Base-by-base conservation (phyloP, 2,329 filamentous ascomycete genomes). In the Albifimbria verrucaria region DNA sequence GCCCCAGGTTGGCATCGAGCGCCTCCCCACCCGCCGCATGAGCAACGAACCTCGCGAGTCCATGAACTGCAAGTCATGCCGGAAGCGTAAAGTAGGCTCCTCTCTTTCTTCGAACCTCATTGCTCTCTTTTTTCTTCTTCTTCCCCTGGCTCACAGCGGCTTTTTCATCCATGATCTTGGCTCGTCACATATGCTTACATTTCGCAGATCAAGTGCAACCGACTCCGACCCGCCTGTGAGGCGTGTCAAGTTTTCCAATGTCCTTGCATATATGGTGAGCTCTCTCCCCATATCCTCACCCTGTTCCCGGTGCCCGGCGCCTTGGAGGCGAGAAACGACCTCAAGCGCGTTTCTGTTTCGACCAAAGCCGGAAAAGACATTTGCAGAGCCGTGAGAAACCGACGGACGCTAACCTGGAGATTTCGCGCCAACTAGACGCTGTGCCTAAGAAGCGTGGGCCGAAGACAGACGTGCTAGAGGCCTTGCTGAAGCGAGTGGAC, bases 61-160 rank as follows among this genome's bases (percentile, higher is more conserved):
- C 28, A 96, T 96, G 91, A 96, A 96, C 71, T 96, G 91, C 83
- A 95, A 96, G 72, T 94, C 90, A 52, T 96, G 91, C 77, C 84
- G 91, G 62, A 95, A 95, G 73, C 82, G 91, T 75, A 96, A 96
- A 87, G 90, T 93, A 72, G 47, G 75, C 60, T 51, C 55, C 46
- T 51, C 58, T 55, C 43, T 49, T 56, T 51, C 50, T 53, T 25
- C 18, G 7, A 21, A 10, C 17, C 25, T 6, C 25, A 18, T 10
- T 21, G 24, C 10, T 26, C 23, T 12, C 18, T 20, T 44, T 44
- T 5, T 11, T 12, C 42, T n/a, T 44, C 42, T 48, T 20, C 32
- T 39, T 12, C n/a, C n/a, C n/a, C n/a, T n/a, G n/a, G n/a, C n/a
- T n/a, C n/a, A n/a, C n/a, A n/a, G n/a, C n/a, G n/a, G n/a, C n/a